Base-by-base conservation (phyloP, 805 yeast species). In the Pichia manshurica region DNA sequence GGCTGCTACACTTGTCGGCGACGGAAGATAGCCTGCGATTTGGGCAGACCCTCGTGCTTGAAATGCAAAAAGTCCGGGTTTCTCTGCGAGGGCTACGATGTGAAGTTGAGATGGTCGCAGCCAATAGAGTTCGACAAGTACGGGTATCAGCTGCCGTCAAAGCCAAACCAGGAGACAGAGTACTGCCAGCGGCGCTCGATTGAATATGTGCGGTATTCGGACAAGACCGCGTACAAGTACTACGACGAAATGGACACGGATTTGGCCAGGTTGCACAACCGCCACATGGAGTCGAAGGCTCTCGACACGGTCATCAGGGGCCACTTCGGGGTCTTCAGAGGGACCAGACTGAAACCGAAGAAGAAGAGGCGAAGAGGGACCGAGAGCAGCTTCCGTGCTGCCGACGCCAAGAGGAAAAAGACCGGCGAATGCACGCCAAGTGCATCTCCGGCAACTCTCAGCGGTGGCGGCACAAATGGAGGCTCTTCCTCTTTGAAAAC, bases 1-100 rank as follows among this genome's bases (percentile, higher is more conserved):
- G 96, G 96, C 1, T 89, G 96, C 61, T 87, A 87, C 71, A 86
- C 96, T 0, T 88, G 96, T 58, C 73, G 96, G 39, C 69, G 82
- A 15, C 65, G 96, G 39, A 85, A 87, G 63, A 82, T 88, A 42
- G 81, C 85, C 49, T 89, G 96, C 64, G 96, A 87, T 61, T 68
- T 84, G 47, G 69, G 72, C 15, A 75, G 73, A 53, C 96, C 96
- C 0, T 61, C 67, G 13, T 89, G 96, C 64, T 60, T 64, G n/a
- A 73, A 85, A 48, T 89, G 96, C 63, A 69, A 70, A 36, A 81
- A 79, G 57, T 74, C 87, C 0, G 81, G 83, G 0, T 61, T 85
- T 23, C 68, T 70, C 3, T 89, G 96, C 59, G 87, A 83, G 25
- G 96, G 96, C 0, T 89, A 88, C 59, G 86, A 79, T 51, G 82